Percentiles rank a stretch among this genome's conserved stretches.
Conservation (phyloP, 192 early-diverging fungal genomes). For the Rhizophagus sp. region DNA sequence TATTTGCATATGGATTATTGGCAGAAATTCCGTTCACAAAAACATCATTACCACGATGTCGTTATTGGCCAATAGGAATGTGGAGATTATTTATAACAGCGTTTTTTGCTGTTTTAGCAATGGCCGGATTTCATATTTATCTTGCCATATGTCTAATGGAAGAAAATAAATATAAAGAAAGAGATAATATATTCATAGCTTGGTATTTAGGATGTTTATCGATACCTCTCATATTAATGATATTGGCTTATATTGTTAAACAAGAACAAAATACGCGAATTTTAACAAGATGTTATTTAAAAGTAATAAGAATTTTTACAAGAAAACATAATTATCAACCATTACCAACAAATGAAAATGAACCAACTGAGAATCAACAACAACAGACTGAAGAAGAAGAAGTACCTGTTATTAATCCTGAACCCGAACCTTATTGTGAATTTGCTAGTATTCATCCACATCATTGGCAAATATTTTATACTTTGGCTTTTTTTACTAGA, state of each 20-base stretch:
- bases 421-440: background rate
- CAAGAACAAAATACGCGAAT: constrained; percentile 49
- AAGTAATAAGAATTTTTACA: background rate
- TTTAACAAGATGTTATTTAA: constrained; percentile 20
- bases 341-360: background rate
- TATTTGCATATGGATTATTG: constrained; percentile 55
- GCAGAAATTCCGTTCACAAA: constrained; percentile 70
- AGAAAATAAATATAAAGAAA: constrained; percentile 9
- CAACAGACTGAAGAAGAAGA: background rate
- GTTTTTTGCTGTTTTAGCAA: constrained; percentile 53
- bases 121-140: constrained; percentile 63
- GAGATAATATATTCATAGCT: constrained; percentile 35
- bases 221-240: constrained; percentile 45
- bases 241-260: constrained; percentile 34
- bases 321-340: background rate
- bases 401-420: too few species aligned
- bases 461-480: constrained; percentile 87
- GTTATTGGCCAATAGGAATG: constrained; percentile 64
- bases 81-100: constrained; percentile 64
- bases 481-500: constrained; percentile 76
- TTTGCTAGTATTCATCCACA: constrained; percentile 54
- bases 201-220: constrained; percentile 50
- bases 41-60: constrained; percentile 62
- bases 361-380: background rate
- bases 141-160: constrained; percentile 36